These are phyloP conservation scores for Cephaloascus fragrans DNA, from an alignment of 805 yeast genomes.

Conservation along the genomic window DNA sequence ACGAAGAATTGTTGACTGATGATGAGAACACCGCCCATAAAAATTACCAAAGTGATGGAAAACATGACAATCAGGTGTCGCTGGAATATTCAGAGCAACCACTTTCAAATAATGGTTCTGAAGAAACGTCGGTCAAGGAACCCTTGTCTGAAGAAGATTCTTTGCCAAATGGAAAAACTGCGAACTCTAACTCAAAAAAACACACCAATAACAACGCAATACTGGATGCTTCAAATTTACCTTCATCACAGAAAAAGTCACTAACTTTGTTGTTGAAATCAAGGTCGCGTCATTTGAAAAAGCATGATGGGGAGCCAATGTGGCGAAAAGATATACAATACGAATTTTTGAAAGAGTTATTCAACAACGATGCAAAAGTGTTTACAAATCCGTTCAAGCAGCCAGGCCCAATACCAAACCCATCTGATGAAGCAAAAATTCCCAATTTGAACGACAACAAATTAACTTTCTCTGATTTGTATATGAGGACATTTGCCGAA, in stretches of 20 bases:
- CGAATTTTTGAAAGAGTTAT: conserved; percentile 58
- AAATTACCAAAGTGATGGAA: too few relatives aligned
- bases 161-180: too few relatives aligned
- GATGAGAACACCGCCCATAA: too few relatives aligned
- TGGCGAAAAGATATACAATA: conserved; percentile 85
- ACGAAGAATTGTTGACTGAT: too few relatives aligned
- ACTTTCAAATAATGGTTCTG: too few relatives aligned
- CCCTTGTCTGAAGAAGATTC: too few relatives aligned
- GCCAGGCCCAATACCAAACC: conserved; percentile 20
- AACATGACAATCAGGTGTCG: too few relatives aligned
- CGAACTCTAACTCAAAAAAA: too few relatives aligned
- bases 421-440: conserved; percentile 11
- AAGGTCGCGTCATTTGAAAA: conserved; percentile 59
- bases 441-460: conserved; percentile 19
- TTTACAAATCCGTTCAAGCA: conserved; percentile 56
- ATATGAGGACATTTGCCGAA: conserved; percentile 72
- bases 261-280: conserved; percentile 16
- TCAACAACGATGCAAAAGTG: conserved; percentile 52
- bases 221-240: too few relatives aligned
- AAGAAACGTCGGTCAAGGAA: too few relatives aligned
- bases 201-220: too few relatives aligned
- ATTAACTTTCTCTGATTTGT: conserved; percentile 75
- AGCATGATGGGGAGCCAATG: conserved; percentile 85
- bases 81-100: conserved; percentile 2
- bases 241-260: conserved; percentile 13